Evolutionary conservation across 768 basidiomycete genomes (phyloP).

Genomic region (Gymnopilus dilepis): DNA sequence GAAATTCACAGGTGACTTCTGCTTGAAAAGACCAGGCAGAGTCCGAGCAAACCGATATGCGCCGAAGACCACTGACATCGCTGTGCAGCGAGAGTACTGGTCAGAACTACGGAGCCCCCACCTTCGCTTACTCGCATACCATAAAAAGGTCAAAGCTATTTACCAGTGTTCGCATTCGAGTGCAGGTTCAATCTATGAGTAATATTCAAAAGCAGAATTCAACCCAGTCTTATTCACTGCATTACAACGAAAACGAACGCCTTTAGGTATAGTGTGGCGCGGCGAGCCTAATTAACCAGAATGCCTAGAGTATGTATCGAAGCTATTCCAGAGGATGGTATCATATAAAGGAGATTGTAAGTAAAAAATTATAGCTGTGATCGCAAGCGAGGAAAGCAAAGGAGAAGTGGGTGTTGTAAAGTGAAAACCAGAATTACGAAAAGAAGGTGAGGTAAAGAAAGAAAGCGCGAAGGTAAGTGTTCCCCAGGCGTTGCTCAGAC

Average conservation of each 20-base stretch:
- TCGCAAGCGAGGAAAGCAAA: background rate
- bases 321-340: conserved; percentile 11
- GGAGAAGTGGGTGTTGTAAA: background rate
- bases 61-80: conserved; percentile 7
- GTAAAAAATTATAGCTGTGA: background rate
- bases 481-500: conserved; percentile 37
- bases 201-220: too few species aligned
- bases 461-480: background rate
- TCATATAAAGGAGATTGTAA: conserved; percentile 6
- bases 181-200: conserved; percentile 1
- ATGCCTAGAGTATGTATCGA: background rate
- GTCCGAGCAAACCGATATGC: conserved; percentile 5
- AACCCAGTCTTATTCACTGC: too few species aligned
- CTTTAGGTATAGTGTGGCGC: conserved; percentile 14
- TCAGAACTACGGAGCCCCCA: background rate
- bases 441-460: background rate
- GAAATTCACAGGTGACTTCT: conserved; percentile 11
- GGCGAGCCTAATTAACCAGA: conserved; percentile 12
- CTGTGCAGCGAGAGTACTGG: background rate
- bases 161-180: background rate
- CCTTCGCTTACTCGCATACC: background rate
- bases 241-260: conserved; percentile 16
- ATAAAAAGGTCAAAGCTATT: background rate
- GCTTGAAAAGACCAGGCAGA: background rate
- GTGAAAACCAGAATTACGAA: conserved; percentile 10